A percentile compares a stretch with the other conserved stretches of the same genome.
Conservation (phyloP, 176 grass and related monocot genomes). For the Metroxylon sagu region DNA sequence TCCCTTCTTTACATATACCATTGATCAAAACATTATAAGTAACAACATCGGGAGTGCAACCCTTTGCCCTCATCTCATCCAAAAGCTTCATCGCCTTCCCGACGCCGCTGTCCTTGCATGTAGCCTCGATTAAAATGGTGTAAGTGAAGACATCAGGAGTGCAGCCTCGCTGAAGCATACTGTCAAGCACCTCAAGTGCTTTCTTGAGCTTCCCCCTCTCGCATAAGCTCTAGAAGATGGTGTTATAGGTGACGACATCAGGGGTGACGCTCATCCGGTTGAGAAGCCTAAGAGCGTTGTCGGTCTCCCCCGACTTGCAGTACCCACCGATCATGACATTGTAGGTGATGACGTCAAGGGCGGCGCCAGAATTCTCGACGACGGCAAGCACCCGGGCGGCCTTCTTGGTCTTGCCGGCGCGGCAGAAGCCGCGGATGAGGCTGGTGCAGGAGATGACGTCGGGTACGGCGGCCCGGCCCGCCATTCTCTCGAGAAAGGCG, state of each 20-base stretch:
- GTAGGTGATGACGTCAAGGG: slow-evolving; percentile 57
- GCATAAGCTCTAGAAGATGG: slow-evolving; percentile 58
- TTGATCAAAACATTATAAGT: slow-evolving; percentile 68
- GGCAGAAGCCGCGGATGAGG: slow-evolving; percentile 65
- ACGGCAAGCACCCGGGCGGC: slow-evolving; percentile 36
- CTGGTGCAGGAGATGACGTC: slow-evolving; percentile 43
- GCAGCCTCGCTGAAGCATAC: slow-evolving; percentile 48
- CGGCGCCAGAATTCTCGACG: slow-evolving; percentile 39
- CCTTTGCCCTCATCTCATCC: slow-evolving; percentile 53
- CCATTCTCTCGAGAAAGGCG: slow-evolving; percentile 29
- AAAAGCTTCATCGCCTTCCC: slow-evolving; percentile 44
- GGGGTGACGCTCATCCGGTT: slow-evolving; percentile 36
- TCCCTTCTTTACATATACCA: slow-evolving; percentile 31
- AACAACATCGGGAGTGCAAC: slow-evolving; percentile 47
- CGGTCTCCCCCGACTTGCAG: slow-evolving; percentile 50
- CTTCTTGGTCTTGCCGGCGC: slow-evolving; percentile 31
- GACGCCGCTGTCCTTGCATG: slow-evolving; percentile 47
- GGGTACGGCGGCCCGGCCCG: slow-evolving; percentile 8
- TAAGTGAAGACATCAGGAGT: slow-evolving; percentile 62
- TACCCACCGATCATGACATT: slow-evolving; percentile 44
- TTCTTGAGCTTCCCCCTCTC: slow-evolving; percentile 32
- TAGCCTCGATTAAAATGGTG: slow-evolving; percentile 64
- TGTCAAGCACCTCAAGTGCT: slow-evolving; percentile 56
- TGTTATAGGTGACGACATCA: slow-evolving; percentile 57
- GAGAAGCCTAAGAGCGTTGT: slow-evolving; percentile 46